Percentiles rank a stretch among this genome's conserved stretches.
Evolutionary conservation across 148 eudicot species (phyloP).

Genomic region (Rhododendron griersonianum): DNA sequence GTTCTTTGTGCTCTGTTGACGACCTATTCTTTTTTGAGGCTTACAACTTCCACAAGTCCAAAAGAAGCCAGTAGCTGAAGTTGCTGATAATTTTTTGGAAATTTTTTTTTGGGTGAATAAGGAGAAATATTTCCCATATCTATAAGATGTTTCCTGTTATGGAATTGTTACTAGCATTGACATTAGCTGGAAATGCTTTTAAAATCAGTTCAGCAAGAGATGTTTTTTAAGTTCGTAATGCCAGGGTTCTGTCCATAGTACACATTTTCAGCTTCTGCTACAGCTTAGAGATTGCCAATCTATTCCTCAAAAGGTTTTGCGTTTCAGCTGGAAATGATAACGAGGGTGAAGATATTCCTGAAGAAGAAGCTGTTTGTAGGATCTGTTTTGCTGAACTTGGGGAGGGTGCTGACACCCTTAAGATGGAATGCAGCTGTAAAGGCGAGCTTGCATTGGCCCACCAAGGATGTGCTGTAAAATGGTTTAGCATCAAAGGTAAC

Average conservation of each 20-base stretch:
- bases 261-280: not conserved
- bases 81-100: not conserved
- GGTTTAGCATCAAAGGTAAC: constrained; percentile 98
- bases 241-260: not conserved
- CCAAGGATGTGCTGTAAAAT: constrained; percentile 88
- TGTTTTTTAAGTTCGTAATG: not conserved
- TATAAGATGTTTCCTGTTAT: not conserved
- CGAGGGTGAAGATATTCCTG: constrained; percentile 64
- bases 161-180: not conserved
- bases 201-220: not conserved
- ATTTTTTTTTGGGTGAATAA: not conserved
- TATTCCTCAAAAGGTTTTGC: constrained; percentile 27
- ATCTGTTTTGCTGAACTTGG: constrained; percentile 84
- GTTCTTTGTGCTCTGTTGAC: not conserved
- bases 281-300: constrained; percentile 18
- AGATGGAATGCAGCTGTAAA: constrained; percentile 97
- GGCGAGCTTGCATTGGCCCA: constrained; percentile 96
- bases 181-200: not conserved
- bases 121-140: not conserved
- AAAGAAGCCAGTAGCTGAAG: not conserved
- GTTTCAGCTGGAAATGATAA: constrained; percentile 45
- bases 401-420: constrained; percentile 77
- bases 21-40: too few species aligned
- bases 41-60: not conserved
- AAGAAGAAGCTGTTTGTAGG: constrained; percentile 97